These are phyloP conservation scores for Suhomyces terraborum DNA, from an alignment of 1,139 yeast species.

Conservation along the genomic window DNA sequence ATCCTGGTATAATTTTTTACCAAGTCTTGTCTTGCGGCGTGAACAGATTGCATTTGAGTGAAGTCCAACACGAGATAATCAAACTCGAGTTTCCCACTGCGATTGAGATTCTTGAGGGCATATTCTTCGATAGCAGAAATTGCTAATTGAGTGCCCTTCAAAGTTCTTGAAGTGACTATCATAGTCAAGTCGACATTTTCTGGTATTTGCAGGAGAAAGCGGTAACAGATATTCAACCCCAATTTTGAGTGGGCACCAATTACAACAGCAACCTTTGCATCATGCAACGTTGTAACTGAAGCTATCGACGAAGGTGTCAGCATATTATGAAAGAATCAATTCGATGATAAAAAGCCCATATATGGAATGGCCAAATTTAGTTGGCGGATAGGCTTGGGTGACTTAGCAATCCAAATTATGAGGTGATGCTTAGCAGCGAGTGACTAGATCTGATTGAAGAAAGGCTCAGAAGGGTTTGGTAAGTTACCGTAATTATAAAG, in stretches of 20 bases:
- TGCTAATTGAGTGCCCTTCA: conserved; percentile 81
- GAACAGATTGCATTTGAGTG: conserved; percentile 80
- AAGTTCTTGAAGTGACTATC: conserved; percentile 86
- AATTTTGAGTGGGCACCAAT: conserved; percentile 64
- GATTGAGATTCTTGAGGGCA: conserved; percentile 37
- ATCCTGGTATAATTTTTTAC: conserved; percentile 60
- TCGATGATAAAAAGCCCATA: not conserved
- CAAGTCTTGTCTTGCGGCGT: conserved; percentile 72
- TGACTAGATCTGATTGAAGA: not conserved
- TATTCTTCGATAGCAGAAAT: conserved; percentile 60
- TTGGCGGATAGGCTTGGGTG: not conserved
- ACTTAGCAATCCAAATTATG: not conserved
- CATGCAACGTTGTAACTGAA: conserved; percentile 12
- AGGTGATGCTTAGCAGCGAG: no score
- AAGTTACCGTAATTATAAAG: not conserved
- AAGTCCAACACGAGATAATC: conserved; percentile 88
- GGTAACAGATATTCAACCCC: conserved; percentile 81
- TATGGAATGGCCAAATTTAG: not conserved
- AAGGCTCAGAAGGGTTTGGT: not conserved
- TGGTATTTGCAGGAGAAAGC: conserved; percentile 64
- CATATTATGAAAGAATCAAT: not conserved
- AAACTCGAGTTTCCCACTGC: conserved; percentile 63
- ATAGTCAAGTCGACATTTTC: conserved; percentile 61
- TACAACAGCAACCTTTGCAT: conserved; percentile 40
- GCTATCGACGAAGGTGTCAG: conserved; percentile 3